A percentile compares a stretch with the other conserved stretches of the same genome.
These are phyloP conservation scores for Ophioceras dolichostomum DNA, from an alignment of 2,329 filamentous ascomycete species.

Conservation along the genomic window DNA sequence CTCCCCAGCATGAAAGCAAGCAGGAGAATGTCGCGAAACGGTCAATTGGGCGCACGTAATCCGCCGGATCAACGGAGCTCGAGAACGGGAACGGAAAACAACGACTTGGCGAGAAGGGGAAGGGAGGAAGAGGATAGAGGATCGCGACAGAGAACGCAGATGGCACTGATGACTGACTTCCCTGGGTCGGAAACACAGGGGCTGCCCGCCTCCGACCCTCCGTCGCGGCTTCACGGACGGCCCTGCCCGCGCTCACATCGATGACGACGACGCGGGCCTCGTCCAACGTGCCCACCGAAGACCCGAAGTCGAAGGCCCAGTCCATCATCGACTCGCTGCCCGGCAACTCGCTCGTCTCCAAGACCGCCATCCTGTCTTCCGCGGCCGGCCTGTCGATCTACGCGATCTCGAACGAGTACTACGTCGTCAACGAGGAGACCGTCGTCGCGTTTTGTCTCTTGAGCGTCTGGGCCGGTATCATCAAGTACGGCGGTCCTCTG, in stretches of 20 bases:
- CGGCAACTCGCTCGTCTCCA: conserved; percentile 84
- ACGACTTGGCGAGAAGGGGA: too few species aligned
- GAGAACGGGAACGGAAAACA: too few species aligned
- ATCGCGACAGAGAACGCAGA: conserved; percentile 3
- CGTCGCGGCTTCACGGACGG: conserved; percentile 47
- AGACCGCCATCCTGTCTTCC: conserved; percentile 93
- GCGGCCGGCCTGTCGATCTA: conserved; percentile 83
- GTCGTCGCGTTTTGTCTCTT: conserved; percentile 88
- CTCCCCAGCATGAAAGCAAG: too few species aligned
- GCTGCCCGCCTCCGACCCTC: conserved; percentile 81
- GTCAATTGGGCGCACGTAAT: background rate
- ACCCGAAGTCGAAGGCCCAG: conserved; percentile 94
- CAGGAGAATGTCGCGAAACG: conserved; percentile 1
- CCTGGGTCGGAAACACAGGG: too few species aligned
- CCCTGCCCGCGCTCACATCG: conserved; percentile 61
- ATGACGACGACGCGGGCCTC: conserved; percentile 55
- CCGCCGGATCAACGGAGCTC: background rate
- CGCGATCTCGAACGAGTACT: conserved; percentile 98
- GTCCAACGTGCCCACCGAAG: conserved; percentile 70
- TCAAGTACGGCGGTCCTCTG: conserved; percentile 84
- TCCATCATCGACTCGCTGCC: conserved; percentile 89
- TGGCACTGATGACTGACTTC: conserved; percentile 11
- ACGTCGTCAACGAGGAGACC: conserved; percentile 98
- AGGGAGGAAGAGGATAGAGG: too few species aligned
- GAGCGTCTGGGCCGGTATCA: conserved; percentile 83